These are phyloP conservation scores for Pleurotus djamor DNA, from an alignment of 768 basidiomycete species.

Conservation along the genomic window DNA sequence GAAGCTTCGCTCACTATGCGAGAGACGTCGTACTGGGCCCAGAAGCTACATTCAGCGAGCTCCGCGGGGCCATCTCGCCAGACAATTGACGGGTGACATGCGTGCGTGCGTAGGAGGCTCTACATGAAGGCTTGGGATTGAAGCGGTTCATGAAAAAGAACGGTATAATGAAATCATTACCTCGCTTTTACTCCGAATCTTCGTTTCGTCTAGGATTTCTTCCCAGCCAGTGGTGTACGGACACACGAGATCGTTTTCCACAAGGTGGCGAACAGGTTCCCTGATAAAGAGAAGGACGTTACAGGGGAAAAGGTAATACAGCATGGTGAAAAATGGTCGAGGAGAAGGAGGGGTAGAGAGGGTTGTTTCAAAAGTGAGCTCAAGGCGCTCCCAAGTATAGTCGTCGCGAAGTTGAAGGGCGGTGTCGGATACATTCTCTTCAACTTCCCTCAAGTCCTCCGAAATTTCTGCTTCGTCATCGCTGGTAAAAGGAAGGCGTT, in stretches of 20 bases:
- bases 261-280: slow-evolving; percentile 63
- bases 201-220: slow-evolving; percentile 61
- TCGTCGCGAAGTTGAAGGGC: slow-evolving; percentile 46
- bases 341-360: slow-evolving; percentile 57
- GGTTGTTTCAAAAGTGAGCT: slow-evolving; percentile 53
- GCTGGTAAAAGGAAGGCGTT: slow-evolving; percentile 30
- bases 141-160: neutral
- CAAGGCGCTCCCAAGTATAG: slow-evolving; percentile 68
- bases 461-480: slow-evolving; percentile 25
- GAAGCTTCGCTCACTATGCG: slow-evolving; percentile 65
- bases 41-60: slow-evolving; percentile 60
- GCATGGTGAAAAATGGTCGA: slow-evolving; percentile 66
- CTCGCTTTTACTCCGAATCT: slow-evolving; percentile 72
- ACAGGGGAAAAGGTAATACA: slow-evolving; percentile 92
- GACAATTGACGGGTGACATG: slow-evolving; percentile 73
- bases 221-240: slow-evolving; percentile 76
- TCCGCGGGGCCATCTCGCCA: slow-evolving; percentile 65
- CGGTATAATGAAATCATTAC: slow-evolving; percentile 32
- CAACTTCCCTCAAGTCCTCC: slow-evolving; percentile 33
- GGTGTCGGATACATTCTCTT: slow-evolving; percentile 29
- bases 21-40: slow-evolving; percentile 61
- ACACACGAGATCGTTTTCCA: slow-evolving; percentile 42
- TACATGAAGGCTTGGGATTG: slow-evolving; percentile 21
- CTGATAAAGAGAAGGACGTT: slow-evolving; percentile 82
- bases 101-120: slow-evolving; percentile 68